These are phyloP conservation scores for Voacanga thouarsii DNA, from an alignment of 257 asterid genomes.

Conservation along the genomic window DNA sequence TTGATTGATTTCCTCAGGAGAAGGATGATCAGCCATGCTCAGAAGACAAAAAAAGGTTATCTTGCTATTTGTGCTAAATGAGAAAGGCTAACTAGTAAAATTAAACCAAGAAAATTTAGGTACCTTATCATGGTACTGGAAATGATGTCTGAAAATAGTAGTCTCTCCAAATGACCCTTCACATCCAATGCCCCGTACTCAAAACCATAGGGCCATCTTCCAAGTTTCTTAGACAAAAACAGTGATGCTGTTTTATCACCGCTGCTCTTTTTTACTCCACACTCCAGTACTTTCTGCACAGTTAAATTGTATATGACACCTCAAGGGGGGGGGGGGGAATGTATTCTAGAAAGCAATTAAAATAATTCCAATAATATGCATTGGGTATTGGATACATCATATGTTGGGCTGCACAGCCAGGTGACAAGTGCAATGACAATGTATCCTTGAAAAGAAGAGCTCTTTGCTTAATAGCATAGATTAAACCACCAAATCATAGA, in stretches of 20 bases:
- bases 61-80: neutral
- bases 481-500: neutral
- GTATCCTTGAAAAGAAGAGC: neutral
- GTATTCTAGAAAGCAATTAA: neutral
- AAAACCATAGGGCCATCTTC: constrained; percentile 56
- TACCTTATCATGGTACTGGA: constrained; percentile 68
- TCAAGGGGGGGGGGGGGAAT: neutral
- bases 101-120: constrained; percentile 2
- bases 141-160: constrained; percentile 60
- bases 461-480: neutral
- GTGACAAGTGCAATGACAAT: neutral
- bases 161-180: constrained; percentile 69
- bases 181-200: constrained; percentile 90
- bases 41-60: neutral
- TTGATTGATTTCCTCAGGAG: neutral
- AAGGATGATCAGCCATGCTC: neutral
- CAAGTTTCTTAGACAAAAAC: constrained; percentile 62
- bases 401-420: neutral
- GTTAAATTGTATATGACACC: constrained; percentile 14
- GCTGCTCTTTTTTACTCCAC: constrained; percentile 67
- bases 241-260: constrained; percentile 72
- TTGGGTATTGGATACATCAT: neutral
- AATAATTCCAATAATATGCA: neutral
- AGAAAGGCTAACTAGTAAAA: neutral
- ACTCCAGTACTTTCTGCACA: constrained; percentile 71